Base-by-base conservation (phyloP, 257 asterid genomes). In the Leonotis leonurus region DNA sequence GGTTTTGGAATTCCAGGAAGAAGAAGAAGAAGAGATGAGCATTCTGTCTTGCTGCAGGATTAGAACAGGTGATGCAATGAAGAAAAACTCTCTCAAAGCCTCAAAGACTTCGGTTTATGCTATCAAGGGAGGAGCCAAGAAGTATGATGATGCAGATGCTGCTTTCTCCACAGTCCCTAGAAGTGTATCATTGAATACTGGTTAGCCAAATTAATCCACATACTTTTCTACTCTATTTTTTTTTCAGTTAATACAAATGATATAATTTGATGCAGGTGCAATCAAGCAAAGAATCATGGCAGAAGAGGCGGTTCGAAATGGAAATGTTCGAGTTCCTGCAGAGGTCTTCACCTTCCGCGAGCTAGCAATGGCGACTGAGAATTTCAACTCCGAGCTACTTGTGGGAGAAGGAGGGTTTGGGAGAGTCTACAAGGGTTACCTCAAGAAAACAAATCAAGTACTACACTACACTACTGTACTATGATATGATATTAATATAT, bases 321-420 rank as follows among this genome's bases (percentile, higher is more conserved):
- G 87, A 25, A 59, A 65, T 17, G 64, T 43, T 50, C 77, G 81
- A 65, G 81, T 74, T 45, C 81, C 95, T 1, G 83, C 94, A 2
- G 95, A 91, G 72, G 90, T 86, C 17, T 91, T 86, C 80, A 84
- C 98, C 12, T 91, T 91, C 67, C 80, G 95, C 1, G 98, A 88
- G 37, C 75, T 88, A 26, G 98, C 97, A 11, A 39, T 8, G 41
- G 87, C 95, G 7, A 88, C 97, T 9, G 84, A 91, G 48, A 88
- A 88, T 57, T 91, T 91, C 75, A 83, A 83, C 56, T 84, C 95
- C 5, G 95, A 89, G 17, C 67, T 79, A 52, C 83, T 88, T 1
- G 74, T 91, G 1, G 98, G 98, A 1, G 96, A 91, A 78, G 98
- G 98, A 51, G 95, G 95, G 54, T 91, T 91, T 11, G 98, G 96